phyloP scores from a whole-genome alignment of 345 rosid genomes.

The Salix exigua region DNA sequence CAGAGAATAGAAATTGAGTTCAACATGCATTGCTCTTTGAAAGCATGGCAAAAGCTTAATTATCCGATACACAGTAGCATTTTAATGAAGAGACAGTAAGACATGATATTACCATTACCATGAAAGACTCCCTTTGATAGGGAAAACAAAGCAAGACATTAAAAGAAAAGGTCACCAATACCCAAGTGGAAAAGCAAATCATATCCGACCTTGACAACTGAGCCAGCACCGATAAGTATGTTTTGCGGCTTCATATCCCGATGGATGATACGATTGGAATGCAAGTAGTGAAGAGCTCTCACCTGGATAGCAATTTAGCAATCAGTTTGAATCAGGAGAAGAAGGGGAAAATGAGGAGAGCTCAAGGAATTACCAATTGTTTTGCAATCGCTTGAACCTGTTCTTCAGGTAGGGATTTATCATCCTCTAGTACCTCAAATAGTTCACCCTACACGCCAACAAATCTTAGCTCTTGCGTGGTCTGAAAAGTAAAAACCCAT shows the following conservation, averaged over 20 bases:
- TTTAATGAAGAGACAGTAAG: neutral
- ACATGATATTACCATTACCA: neutral
- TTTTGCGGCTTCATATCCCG: slow-evolving; percentile 99
- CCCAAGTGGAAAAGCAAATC: neutral
- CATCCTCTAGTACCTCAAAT: slow-evolving; percentile 96
- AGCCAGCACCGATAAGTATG: slow-evolving; percentile 91
- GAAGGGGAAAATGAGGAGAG: neutral
- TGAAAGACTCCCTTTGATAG: neutral
- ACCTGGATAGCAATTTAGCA: slow-evolving; percentile 45
- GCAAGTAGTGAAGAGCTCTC: slow-evolving; percentile 87
- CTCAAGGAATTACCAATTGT: slow-evolving; percentile 60
- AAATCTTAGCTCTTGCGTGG: neutral
- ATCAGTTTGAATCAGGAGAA: neutral
- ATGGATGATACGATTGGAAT: slow-evolving; percentile 96
- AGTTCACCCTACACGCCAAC: slow-evolving; percentile 69
- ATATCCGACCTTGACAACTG: slow-evolving; percentile 72
- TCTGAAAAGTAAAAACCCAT: neutral
- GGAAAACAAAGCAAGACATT: too few relatives aligned
- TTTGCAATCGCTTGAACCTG: slow-evolving; percentile 98
- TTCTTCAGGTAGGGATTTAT: slow-evolving; percentile 93
- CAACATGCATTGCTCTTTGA: neutral
- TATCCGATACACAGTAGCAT: neutral
- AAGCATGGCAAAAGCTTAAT: neutral
- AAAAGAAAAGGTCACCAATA: too few relatives aligned
- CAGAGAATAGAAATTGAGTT: neutral